Base-by-base conservation (phyloP, 495 filamentous ascomycete genomes). In the Annulohypoxylon stygium region DNA sequence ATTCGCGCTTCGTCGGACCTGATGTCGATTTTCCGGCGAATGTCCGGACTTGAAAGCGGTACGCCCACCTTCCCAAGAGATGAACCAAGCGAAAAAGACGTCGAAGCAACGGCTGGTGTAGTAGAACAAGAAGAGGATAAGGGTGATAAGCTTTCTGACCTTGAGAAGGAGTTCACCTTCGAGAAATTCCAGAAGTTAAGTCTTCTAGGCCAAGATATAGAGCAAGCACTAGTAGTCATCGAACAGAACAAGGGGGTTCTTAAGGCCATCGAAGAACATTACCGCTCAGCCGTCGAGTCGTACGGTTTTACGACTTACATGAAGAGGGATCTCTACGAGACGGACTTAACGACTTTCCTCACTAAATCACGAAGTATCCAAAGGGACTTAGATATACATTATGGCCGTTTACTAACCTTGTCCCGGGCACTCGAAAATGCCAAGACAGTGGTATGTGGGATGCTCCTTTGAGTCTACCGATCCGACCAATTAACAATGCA, bases 141-240 rank as follows among this genome's bases (percentile, higher is more conserved):
- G 16, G 41, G 51, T 18, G 61, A 72, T 20, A 67, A 67, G 14
- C 61, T 72, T 4, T 36, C 53, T 11, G 68, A 69, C 30, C 68
- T 73, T 9, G 72, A 76, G 34, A 64, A 73, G 11, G 62, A 74
- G 1, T 81, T 84, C 66, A 74, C 76, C 14, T 82, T 84, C 65
- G 59, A 58, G 26, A 78, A 82, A 51, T 71, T 84, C 14, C 83
- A 86, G 61, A 51, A 69, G 47, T 71, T 83, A 20, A 82, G 82
- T 61, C 67, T 68, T n/a, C 73, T 80, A 33, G 79, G 82, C 53
- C 80, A 84, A 16, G 81, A 81, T 64, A 69, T 75, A 14, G 79
- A 82, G n/a, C 78, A 82, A 68, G 74, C 78, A 1, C 54, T 78
- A 2, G 43, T 83, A 7, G 75, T 81, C 3, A 57, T 85, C 0